A percentile compares a stretch with the other conserved stretches of the same genome.
Conservation (phyloP, 352 stramenopile genomes). For the Phytophthora europaea region DNA sequence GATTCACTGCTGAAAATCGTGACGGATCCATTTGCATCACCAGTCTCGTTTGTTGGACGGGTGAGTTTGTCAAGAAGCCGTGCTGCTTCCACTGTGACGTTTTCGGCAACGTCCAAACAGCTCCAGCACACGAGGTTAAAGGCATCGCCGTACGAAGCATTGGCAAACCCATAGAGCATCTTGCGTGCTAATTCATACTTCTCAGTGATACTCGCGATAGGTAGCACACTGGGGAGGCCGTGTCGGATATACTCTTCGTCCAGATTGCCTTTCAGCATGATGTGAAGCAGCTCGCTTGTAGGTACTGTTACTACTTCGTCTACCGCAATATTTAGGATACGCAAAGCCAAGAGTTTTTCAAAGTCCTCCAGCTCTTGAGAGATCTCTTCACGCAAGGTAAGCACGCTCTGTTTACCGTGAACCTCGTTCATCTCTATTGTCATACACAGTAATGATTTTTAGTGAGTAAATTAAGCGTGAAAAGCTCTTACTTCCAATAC, state of each 20-base stretch:
- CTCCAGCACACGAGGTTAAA: conserved; percentile 79
- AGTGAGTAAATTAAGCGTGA: not conserved
- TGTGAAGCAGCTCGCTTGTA: conserved; percentile 68
- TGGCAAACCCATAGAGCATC: conserved; percentile 64
- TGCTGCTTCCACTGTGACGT: conserved; percentile 72
- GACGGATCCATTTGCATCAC: not conserved
- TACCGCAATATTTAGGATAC: conserved; percentile 65
- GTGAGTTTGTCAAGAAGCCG: conserved; percentile 72
- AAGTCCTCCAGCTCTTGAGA: conserved; percentile 76
- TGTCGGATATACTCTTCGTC: conserved; percentile 73
- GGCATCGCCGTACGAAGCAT: conserved; percentile 61
- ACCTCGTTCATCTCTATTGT: conserved; percentile 58
- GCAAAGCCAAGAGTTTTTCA: conserved; percentile 65
- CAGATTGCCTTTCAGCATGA: conserved; percentile 59
- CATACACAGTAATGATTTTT: not conserved
- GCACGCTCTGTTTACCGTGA: conserved; percentile 61
- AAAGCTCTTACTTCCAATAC: not conserved
- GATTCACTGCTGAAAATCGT: conserved; percentile 3
- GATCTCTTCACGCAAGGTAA: conserved; percentile 72
- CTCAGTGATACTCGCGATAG: conserved; percentile 64
- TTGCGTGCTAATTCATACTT: conserved; percentile 65
- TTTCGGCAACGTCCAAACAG: conserved; percentile 73
- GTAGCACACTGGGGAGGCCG: conserved; percentile 66
- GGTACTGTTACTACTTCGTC: conserved; percentile 52
- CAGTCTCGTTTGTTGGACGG: conserved; percentile 17